phyloP scores from a whole-genome alignment of 1,284 basidiomycete genomes.

The Dichomitus squalens region DNA sequence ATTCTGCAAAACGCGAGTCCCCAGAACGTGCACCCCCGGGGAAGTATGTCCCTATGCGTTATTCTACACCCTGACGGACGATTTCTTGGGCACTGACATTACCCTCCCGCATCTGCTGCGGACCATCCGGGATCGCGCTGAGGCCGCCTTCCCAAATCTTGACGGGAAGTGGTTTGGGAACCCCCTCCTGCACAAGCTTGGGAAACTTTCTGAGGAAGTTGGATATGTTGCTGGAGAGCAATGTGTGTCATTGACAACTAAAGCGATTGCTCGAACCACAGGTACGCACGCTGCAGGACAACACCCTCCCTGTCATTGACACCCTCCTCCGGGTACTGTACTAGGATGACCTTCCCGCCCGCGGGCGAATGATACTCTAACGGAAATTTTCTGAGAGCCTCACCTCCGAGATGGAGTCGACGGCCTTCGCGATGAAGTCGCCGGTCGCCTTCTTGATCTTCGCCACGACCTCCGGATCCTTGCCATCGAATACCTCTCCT shows the following conservation, averaged over 20 bases:
- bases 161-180: constrained; percentile 24
- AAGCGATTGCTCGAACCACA: too few species aligned
- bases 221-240: constrained; percentile 5
- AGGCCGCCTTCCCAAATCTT: constrained; percentile 31
- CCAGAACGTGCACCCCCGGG: too few species aligned
- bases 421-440: constrained; percentile 21
- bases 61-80: constrained; percentile 18
- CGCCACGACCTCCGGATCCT: constrained; percentile 23
- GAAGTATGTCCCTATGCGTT: too few species aligned
- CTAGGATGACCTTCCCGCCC: constrained; percentile 24
- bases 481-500: constrained; percentile 41
- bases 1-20: too few species aligned
- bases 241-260: too few species aligned
- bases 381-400: constrained; percentile 9
- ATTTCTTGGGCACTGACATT: constrained; percentile 32
- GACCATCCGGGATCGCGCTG: constrained; percentile 23
- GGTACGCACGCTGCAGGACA: constrained; percentile 18
- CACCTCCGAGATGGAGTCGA: constrained; percentile 27
- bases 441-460: constrained; percentile 29
- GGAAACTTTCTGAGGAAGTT: constrained; percentile 30
- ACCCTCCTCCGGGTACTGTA: constrained; percentile 11
- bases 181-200: constrained; percentile 19
- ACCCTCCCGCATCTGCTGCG: constrained; percentile 30
- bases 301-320: constrained; percentile 24
- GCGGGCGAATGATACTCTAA: constrained; percentile 13